Evolutionary conservation across 2,329 filamentous ascomycete genomes (phyloP), one percentile per base, ranked within the genome.

Genomic region (Knufia petricola): DNA sequence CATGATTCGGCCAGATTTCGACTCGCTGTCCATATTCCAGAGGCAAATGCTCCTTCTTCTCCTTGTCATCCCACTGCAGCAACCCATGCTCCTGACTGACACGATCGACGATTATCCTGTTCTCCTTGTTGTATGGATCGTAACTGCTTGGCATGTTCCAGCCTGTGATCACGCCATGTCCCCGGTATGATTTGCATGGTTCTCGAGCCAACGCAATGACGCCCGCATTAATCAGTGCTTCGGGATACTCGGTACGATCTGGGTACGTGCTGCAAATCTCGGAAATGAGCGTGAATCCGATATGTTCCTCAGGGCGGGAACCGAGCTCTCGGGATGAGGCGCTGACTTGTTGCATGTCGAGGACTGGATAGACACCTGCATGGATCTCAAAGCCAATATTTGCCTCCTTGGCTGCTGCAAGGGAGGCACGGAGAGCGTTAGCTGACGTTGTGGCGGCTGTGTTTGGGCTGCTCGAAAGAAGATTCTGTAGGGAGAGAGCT

Each of bases 41-140:
- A 40, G 66, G 60, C 41, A 74, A 64, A n/a, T 69, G 63, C 9
- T 69, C 63, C 23, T 55, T 55, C 31, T 32, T 21, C 0, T 71
- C 72, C 32, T 70, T 66, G 10, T 60, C 54, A 12, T 69, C 66
- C 78, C 82, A 87, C 1, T 68, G 71, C 57, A 90, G 60, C 47
- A 87, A 79, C 0, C 83, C 84, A 65, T 90, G 86, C 66, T 92
- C 86, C 66, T 90, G 86, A 54, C 81, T 83, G 50, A 90, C 77
- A 21, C 78, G 74, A 12, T 76, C 79, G 1, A 90, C 79, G 55
- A 85, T 75, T 82, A 85, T 85, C 1, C 74, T 69, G 15, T 64
- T 69, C 61, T 2, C 67, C 66, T 1, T 36, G 21, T 0, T 56
- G 4, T 44, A n/a, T 41, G 38, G 36, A 19, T 48, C 37, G 9